Percentiles rank a stretch among this genome's conserved stretches.
Evolutionary conservation across 108 stramenopile species (phyloP).

Genomic region (Skeletonema potamos): DNA sequence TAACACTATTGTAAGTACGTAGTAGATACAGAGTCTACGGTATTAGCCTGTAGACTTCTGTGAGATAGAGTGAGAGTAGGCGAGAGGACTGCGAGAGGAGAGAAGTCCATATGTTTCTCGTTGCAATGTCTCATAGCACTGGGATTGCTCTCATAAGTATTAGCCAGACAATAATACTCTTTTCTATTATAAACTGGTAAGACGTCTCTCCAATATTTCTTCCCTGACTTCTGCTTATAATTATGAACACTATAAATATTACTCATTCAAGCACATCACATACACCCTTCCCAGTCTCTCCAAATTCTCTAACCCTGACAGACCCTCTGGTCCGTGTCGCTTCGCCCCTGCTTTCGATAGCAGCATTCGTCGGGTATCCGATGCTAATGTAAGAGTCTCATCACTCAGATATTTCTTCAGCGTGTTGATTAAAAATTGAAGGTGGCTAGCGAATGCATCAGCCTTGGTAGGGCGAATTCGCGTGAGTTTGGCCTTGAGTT

Average conservation of each 20-base stretch:
- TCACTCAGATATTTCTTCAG: slow-evolving; percentile 70
- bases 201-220: too few relatives aligned
- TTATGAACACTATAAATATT: not conserved
- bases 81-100: too few relatives aligned
- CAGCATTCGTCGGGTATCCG: slow-evolving; percentile 67
- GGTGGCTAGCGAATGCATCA: slow-evolving; percentile 73
- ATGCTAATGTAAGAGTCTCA: slow-evolving; percentile 50
- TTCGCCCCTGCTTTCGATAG: slow-evolving; percentile 63
- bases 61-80: too few relatives aligned
- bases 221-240: not conserved
- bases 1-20: too few relatives aligned
- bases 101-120: too few relatives aligned
- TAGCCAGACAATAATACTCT: too few relatives aligned
- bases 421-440: slow-evolving; percentile 77
- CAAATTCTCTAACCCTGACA: slow-evolving; percentile 75
- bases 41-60: too few relatives aligned
- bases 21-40: too few relatives aligned
- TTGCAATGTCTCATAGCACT: too few relatives aligned
- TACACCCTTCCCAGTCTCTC: slow-evolving; percentile 85
- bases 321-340: slow-evolving; percentile 79
- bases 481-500: slow-evolving; percentile 62
- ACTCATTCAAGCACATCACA: slow-evolving; percentile 76
- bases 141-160: too few relatives aligned
- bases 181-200: too few relatives aligned
- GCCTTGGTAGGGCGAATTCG: slow-evolving; percentile 68